Evolutionary conservation across 31 red algal genomes (phyloP).

Genomic region (Porphyra umbilicalis): DNA sequence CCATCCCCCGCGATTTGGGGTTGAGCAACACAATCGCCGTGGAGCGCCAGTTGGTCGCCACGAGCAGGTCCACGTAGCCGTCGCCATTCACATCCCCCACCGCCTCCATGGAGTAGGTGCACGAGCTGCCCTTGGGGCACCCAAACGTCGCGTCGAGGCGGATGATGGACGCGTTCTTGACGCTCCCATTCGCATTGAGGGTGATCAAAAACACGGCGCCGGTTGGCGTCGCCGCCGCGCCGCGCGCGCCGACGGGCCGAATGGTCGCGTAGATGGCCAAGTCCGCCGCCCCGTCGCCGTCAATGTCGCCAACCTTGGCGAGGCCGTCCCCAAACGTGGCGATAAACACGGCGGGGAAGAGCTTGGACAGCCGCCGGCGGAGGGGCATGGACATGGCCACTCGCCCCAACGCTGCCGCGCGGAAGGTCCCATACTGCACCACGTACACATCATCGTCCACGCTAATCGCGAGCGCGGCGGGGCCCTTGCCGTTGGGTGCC

Average conservation of each 20-base stretch:
- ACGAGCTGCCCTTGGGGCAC: neutral
- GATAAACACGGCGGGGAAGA: neutral
- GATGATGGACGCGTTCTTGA: neutral
- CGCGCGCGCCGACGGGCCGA: neutral
- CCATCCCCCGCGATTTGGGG: neutral
- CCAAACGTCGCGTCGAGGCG: neutral
- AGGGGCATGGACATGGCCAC: neutral
- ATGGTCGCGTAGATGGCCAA: neutral
- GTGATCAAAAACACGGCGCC: neutral
- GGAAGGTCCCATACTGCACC: neutral
- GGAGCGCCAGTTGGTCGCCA: neutral
- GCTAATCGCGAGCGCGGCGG: neutral
- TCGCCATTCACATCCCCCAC: neutral
- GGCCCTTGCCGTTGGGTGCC: neutral
- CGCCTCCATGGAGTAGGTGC: neutral
- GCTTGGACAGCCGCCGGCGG: neutral
- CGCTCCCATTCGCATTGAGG: neutral
- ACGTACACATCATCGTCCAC: neutral
- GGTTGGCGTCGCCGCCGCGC: neutral
- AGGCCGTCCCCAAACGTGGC: neutral
- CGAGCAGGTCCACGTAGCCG: neutral
- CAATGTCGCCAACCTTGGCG: neutral
- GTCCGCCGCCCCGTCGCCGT: neutral
- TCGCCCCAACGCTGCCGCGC: neutral
- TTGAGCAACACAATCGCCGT: neutral